Percentiles rank a stretch among this genome's conserved stretches.
Conservation (phyloP, 2,329 filamentous ascomycete genomes). For the Penicillium sp. region DNA sequence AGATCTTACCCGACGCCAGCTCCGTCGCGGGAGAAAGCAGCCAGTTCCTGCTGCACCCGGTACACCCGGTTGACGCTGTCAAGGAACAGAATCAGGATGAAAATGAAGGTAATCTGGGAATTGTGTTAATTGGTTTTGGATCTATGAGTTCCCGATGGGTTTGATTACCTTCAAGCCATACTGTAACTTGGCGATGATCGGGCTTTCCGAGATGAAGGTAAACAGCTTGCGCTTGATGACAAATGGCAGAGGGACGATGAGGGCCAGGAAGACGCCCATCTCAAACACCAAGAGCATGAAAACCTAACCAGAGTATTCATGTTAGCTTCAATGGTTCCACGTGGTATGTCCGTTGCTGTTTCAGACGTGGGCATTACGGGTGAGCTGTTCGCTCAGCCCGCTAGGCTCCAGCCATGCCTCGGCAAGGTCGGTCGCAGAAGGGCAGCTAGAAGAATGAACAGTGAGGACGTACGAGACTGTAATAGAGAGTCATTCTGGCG, state of each 20-base stretch:
- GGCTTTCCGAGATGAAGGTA: slow-evolving; percentile 92
- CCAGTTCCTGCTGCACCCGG: slow-evolving; percentile 88
- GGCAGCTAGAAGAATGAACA: not conserved
- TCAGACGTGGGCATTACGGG: not conserved
- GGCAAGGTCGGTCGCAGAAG: not conserved
- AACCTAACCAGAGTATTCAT: slow-evolving; percentile 36
- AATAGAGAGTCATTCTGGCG: slow-evolving; percentile 68
- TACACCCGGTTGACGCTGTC: slow-evolving; percentile 97
- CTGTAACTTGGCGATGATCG: slow-evolving; percentile 83
- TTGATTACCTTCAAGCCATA: slow-evolving; percentile 81
- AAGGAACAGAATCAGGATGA: slow-evolving; percentile 96
- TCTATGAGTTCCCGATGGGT: not conserved
- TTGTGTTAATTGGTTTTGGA: not conserved
- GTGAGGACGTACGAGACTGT: slow-evolving; percentile 59
- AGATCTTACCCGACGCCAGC: slow-evolving; percentile 52
- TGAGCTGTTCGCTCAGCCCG: slow-evolving; percentile 9
- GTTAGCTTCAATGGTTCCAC: slow-evolving; percentile 5
- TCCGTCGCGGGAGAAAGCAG: slow-evolving; percentile 66
- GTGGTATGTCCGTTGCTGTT: not conserved
- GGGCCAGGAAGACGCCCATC: slow-evolving; percentile 52
- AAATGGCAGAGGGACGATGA: slow-evolving; percentile 81
- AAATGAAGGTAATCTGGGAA: slow-evolving; percentile 86
- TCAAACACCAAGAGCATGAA: slow-evolving; percentile 52
- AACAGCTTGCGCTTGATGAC: slow-evolving; percentile 82
- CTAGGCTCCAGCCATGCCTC: slow-evolving; percentile 25